phyloP scores from a whole-genome alignment of 352 stramenopile species.

The Pythium monospermum region DNA sequence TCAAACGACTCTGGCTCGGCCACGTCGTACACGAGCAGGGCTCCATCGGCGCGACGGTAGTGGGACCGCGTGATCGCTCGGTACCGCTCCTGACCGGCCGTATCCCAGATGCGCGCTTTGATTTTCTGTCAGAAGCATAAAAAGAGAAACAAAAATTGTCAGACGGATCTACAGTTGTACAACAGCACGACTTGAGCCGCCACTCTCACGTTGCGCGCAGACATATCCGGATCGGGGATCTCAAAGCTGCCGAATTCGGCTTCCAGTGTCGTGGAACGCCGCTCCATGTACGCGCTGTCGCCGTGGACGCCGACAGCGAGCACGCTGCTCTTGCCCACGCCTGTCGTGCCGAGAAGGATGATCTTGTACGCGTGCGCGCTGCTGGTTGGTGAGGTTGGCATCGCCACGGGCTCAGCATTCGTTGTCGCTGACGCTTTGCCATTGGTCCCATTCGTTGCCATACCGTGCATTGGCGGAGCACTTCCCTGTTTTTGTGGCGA shows the following conservation, averaged over 20 bases:
- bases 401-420: conserved; percentile 10
- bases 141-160: background rate
- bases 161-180: background rate
- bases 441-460: no score
- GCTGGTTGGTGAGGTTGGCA: background rate
- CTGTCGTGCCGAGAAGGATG: conserved; percentile 70
- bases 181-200: no score
- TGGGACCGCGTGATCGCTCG: conserved; percentile 85
- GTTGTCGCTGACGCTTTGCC: conserved; percentile 2
- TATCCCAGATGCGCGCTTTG: conserved; percentile 88
- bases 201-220: conserved; percentile 33
- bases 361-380: conserved; percentile 56
- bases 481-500: conserved; percentile 9
- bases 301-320: conserved; percentile 58
- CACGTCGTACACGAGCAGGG: conserved; percentile 91
- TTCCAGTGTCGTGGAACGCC: conserved; percentile 56
- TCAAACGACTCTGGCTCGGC: conserved; percentile 81
- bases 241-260: conserved; percentile 73
- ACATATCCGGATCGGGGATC: conserved; percentile 48
- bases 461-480: no score
- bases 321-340: conserved; percentile 76
- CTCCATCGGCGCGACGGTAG: conserved; percentile 81
- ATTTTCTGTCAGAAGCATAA: conserved; percentile 33
- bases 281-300: conserved; percentile 58
- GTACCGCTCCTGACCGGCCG: conserved; percentile 85